Conservation (phyloP, 2,329 filamentous ascomycete species). For the Macrophomina tecta region DNA sequence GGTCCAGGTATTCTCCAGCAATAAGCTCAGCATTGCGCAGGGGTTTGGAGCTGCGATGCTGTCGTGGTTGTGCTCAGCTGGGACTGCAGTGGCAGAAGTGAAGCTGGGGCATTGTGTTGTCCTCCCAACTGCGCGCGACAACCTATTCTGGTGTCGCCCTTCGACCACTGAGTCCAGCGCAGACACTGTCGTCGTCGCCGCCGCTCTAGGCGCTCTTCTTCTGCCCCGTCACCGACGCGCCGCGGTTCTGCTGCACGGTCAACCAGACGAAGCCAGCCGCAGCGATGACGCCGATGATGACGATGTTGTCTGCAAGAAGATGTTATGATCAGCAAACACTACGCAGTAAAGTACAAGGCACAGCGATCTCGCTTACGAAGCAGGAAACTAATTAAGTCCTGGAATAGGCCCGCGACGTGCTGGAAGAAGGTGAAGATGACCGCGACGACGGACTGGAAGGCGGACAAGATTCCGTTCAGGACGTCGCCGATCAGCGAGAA, state of each 20-base stretch:
- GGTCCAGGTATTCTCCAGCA: too few species aligned
- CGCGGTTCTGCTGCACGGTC: slow-evolving; percentile 10
- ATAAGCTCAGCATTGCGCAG: too few species aligned
- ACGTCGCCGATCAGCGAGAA: slow-evolving; percentile 20
- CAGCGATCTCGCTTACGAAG: slow-evolving; percentile 1
- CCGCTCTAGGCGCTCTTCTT: slow-evolving; percentile 8
- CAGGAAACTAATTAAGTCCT: slow-evolving; percentile 12
- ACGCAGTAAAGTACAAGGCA: too few species aligned
- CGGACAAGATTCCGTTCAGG: slow-evolving; percentile 19
- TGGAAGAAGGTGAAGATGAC: slow-evolving; percentile 23
- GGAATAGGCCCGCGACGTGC: slow-evolving; percentile 3
- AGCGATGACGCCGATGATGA: slow-evolving; percentile 13
- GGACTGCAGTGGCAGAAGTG: too few species aligned
- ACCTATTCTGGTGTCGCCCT: background rate
- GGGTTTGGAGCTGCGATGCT: too few species aligned
- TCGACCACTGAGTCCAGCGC: background rate
- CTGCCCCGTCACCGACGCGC: background rate
- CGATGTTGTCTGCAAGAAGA: slow-evolving; percentile 19
- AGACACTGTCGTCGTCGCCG: background rate
- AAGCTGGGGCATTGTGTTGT: too few species aligned
- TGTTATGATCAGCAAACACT: background rate
- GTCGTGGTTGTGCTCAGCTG: too few species aligned
- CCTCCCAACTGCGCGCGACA: too few species aligned
- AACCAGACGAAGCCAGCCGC: slow-evolving; percentile 1
- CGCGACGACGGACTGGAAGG: slow-evolving; percentile 5